Evolutionary conservation across 441 rosid genomes (phyloP), one percentile per base, ranked within the genome.

Genomic region (Biscutella auriculata): DNA sequence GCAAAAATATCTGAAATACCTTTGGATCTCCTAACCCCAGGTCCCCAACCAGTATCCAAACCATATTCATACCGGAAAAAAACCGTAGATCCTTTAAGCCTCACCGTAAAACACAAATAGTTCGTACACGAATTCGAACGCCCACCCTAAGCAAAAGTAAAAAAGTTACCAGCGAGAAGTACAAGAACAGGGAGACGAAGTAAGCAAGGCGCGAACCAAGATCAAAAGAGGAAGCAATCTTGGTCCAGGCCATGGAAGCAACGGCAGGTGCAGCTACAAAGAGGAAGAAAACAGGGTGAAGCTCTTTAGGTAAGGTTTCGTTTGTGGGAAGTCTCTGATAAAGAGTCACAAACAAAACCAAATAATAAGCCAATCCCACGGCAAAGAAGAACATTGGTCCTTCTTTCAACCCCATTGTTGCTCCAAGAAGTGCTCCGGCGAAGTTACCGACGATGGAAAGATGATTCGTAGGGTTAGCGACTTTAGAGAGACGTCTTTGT

Each of bases 231-330:
- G 81, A 84, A 59, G 82, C 76, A 39, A 92, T 79, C 14, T 60
- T 75, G 12, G 87, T 84, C 96, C 93, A 86, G 1, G 96, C 95
- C 87, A 82, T 82, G 6, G 94, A 81, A 35, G 98, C 96, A 8
- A 82, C 94, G 11, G 91, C 85, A 0, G 98, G 98, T 2, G 98
- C 95, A n/a, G 95, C 95, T 21, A 91, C 88, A 73, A 91, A 91
- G 96, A 85, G 85, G 9, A 93, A 91, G 66, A 82, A 88, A 21
- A 85, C 96, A 23, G 90, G 98, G 61, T 91, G 98, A 9, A 91
- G 77, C 73, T 88, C 95, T 57, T 88, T 91, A 8, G 95, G 95
- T 69, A 88, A 65, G 6, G 93, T 82, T 70, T 91, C 95, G 51
- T 86, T 88, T 0, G 95, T 91, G 5, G 96, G 96, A 72, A 85